Base-by-base conservation (phyloP, 1,139 yeast species). In the Kodamaea derodonti region DNA sequence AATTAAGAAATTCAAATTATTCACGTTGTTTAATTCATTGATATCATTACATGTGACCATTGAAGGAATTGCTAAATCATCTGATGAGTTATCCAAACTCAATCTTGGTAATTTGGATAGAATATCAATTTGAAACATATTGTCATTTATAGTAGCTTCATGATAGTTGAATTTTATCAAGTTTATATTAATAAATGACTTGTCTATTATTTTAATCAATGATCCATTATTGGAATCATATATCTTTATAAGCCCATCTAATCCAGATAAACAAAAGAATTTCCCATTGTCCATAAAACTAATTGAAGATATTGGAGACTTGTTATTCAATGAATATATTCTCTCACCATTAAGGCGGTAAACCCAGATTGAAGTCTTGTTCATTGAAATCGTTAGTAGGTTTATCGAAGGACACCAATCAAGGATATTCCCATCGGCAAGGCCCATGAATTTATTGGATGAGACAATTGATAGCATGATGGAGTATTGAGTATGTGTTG, bases 401-500 rank as follows among this genome's bases (percentile, higher is more conserved):
- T 76, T 77, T 64, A 77, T 69, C 9, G 69, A 60, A 1, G 84
- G 83, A 47, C 80, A 75, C 75, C 80, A 73, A 36, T 67, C 60
- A 35, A 75, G 46, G 32, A 68, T 58, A 32, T 53, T 58, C 1
- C 72, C 69, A 40, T 68, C 68, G 23, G 74, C 57, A 31, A 64
- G 51, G 10, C 72, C 72, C 37, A 65, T 48, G 39, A 67, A 58
- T 42, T 54, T 59, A 35, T 46, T 47, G 27, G 37, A 20, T 2
- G 35, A 31, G 10, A 37, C 17, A 6, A 25, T 14, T 10, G 28
- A 25, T 25, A 25, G 11, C 12, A 14, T 14, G 13, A n/a, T 24
- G 14, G 13, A 8, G 10, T 8, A 20, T 20, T 8, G 23, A 8
- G 23, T 20, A 8, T 8, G 23, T 8, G 23, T 20, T 20, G n/a